Evolutionary conservation across 2,329 filamentous ascomycete species (phyloP), one percentile per base, ranked within the genome.

Genomic region (Tolypocladium sp.): DNA sequence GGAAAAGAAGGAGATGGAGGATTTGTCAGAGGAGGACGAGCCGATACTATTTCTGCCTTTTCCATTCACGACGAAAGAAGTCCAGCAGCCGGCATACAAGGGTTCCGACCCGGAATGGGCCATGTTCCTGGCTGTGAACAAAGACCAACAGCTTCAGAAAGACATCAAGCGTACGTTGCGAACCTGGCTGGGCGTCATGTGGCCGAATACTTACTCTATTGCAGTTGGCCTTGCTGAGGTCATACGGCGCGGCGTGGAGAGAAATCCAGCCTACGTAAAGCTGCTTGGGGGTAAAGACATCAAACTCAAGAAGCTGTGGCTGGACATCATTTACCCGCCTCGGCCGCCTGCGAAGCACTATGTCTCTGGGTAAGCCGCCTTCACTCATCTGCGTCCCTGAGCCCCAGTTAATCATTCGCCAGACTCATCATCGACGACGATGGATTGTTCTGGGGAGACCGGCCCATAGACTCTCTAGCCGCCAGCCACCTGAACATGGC

Each of bases 91-190:
- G 37, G 80, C 79, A 2, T 87, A 86, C 67, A 76, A 75, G 61
- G 78, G 78, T 57, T 75, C 73, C 33, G 84, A 87, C 63, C 85
- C 85, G 3, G 87, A 89, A 69, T 89, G 83, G 84, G 74, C 77
- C 62, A 75, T 77, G 55, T 89, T 86, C 63, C 67, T 85, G 20
- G 79, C 79, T 58, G 73, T 88, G n/a, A 82, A 79, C 61, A 79
- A 78, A 62, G 79, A 88, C 61, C 69, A 67, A 17, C 70, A 79
- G 51, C 72, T 79, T 12, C 72, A 82, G 30, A 66, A 77, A 22
- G 68, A 73, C 27, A 78, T 87, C 35, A 77, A 76, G 66, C 65
- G 82, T 80, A 64, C 42, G 77, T 69, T 41, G 17, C n/a, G 15
- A 20, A 27, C 17, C 25, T 35, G 12, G 2, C 2, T 22, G 9